Conservation (phyloP, 495 filamentous ascomycete genomes). For the Aspergillus wentii region DNA sequence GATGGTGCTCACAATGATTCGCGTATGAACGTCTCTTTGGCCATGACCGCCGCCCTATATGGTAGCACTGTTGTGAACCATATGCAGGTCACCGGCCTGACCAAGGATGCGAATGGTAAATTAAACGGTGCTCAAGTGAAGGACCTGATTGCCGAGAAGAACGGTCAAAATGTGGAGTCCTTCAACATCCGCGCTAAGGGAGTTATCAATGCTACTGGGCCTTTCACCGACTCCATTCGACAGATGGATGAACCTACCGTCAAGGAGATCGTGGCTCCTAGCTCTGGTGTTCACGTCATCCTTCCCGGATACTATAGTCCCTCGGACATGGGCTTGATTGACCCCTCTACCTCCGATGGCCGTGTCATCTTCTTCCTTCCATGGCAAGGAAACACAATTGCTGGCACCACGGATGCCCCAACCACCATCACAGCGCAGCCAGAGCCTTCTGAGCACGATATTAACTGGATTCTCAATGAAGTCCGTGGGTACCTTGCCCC, state of each 20-base stretch:
- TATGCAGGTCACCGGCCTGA: constrained; percentile 77
- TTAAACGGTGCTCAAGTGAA: constrained; percentile 75
- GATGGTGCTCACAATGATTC: constrained; percentile 98
- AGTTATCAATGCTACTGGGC: constrained; percentile 94
- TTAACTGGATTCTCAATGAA: constrained; percentile 94
- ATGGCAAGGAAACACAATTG: constrained; percentile 99
- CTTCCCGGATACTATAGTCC: constrained; percentile 95
- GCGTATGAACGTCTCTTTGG: constrained; percentile 94
- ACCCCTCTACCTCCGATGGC: constrained; percentile 90
- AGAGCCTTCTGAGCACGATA: constrained; percentile 85
- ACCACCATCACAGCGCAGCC: constrained; percentile 79
- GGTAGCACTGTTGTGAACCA: constrained; percentile 92
- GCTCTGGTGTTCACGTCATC: constrained; percentile 91
- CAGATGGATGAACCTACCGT: constrained; percentile 77
- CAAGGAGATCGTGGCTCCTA: constrained; percentile 88
- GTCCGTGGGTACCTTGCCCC: constrained; percentile 85
- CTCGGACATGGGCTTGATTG: constrained; percentile 93
- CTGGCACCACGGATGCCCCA: constrained; percentile 90
- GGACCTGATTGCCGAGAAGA: constrained; percentile 61
- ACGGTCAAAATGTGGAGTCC: constrained; percentile 50
- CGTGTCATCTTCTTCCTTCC: constrained; percentile 98
- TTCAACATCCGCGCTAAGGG: constrained; percentile 83
- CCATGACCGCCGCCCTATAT: constrained; percentile 92
- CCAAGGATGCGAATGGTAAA: constrained; percentile 74
- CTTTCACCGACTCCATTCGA: constrained; percentile 88